Percentiles rank a stretch among this genome's conserved stretches.
These are phyloP conservation scores for Sarocladium strictum DNA, from an alignment of 2,329 filamentous ascomycete species.

Conservation along the genomic window DNA sequence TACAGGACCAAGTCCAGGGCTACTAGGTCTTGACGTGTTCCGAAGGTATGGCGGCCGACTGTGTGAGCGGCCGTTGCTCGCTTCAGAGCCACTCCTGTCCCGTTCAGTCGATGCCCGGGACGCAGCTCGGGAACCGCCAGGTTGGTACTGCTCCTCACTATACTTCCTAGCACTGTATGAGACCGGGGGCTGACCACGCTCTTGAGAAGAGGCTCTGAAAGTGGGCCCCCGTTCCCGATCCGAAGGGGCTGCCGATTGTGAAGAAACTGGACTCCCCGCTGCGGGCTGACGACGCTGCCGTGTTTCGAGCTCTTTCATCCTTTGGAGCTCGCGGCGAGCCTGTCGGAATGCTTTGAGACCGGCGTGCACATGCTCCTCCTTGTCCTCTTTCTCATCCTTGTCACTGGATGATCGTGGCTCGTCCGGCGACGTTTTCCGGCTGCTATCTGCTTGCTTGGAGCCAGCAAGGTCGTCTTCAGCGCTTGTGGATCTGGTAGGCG, in stretches of 20 bases:
- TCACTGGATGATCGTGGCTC: slow-evolving; percentile 21
- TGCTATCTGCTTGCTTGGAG: neutral
- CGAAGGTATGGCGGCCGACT: slow-evolving; percentile 34
- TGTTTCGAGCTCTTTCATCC: slow-evolving; percentile 46
- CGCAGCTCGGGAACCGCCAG: slow-evolving; percentile 21
- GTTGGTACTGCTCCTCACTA: slow-evolving; percentile 32
- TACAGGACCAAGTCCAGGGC: slow-evolving; percentile 10
- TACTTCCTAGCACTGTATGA: slow-evolving; percentile 36
- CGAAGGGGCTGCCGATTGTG: slow-evolving; percentile 11
- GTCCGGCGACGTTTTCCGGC: slow-evolving; percentile 20
- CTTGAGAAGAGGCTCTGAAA: slow-evolving; percentile 35
- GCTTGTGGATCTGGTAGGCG: slow-evolving; percentile 18
- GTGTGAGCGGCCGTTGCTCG: slow-evolving; percentile 38
- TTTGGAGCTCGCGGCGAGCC: slow-evolving; percentile 50
- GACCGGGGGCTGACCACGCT: slow-evolving; percentile 38
- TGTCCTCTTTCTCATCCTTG: slow-evolving; percentile 13
- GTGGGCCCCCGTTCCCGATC: slow-evolving; percentile 20
- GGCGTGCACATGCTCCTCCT: slow-evolving; percentile 38
- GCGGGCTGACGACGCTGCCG: slow-evolving; percentile 28
- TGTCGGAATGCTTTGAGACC: slow-evolving; percentile 53
- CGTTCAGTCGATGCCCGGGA: slow-evolving; percentile 34
- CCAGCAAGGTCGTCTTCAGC: neutral
- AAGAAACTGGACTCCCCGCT: slow-evolving; percentile 1
- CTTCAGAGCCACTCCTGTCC: slow-evolving; percentile 50
- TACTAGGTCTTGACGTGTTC: slow-evolving; percentile 26